Evolutionary conservation across 495 filamentous ascomycete species (phyloP).

Genomic region (Articulospora tetracladia): DNA sequence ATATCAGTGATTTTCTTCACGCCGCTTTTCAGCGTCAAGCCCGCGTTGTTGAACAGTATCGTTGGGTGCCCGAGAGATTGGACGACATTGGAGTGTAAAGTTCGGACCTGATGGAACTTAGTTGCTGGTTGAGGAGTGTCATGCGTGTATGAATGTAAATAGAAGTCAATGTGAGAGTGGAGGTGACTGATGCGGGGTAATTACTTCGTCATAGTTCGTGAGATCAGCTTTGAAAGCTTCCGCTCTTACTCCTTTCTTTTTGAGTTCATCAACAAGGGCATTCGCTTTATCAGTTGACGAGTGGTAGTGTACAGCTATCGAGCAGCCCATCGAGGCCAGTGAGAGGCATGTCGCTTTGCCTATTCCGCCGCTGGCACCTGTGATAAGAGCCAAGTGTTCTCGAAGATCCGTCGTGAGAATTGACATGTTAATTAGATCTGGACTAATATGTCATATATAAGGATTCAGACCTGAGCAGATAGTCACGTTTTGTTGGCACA

Average conservation of each 20-base stretch:
- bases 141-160: neutral
- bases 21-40: constrained; percentile 9
- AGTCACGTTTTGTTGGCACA: too few species aligned
- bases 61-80: constrained; percentile 5
- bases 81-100: constrained; percentile 5
- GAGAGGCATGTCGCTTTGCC: constrained; percentile 17
- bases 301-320: constrained; percentile 20
- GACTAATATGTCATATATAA: too few species aligned
- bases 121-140: neutral
- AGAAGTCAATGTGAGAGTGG: neutral
- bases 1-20: constrained; percentile 16
- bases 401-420: constrained; percentile 8
- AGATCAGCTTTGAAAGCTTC: constrained; percentile 18
- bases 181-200: neutral
- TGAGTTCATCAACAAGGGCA: constrained; percentile 7
- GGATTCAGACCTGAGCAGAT: too few species aligned
- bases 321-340: constrained; percentile 8
- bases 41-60: constrained; percentile 20
- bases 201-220: constrained; percentile 13
- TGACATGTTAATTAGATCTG: constrained; percentile 5
- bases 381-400: constrained; percentile 12
- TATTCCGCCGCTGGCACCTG: constrained; percentile 17
- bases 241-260: constrained; percentile 3
- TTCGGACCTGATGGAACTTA: constrained; percentile 6
- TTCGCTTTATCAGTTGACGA: constrained; percentile 5